phyloP scores from a whole-genome alignment of 2,329 filamentous ascomycete species.

The Clonostachys sp. region DNA sequence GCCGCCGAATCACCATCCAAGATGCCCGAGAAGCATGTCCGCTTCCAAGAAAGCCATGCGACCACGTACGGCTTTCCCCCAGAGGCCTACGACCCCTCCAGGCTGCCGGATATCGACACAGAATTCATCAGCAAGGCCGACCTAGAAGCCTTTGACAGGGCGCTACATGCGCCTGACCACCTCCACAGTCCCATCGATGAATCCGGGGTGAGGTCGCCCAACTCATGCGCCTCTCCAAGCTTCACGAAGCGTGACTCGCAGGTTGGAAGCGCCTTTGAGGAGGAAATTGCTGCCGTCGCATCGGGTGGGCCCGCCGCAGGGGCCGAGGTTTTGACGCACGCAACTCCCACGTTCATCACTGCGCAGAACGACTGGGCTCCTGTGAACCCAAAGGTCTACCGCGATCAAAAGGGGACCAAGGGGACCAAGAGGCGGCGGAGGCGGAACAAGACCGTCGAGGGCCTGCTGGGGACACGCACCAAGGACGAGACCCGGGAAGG shows the following conservation, averaged over 20 bases:
- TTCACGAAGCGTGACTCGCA: conserved; percentile 35
- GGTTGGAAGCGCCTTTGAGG: conserved; percentile 16
- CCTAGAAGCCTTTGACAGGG: conserved; percentile 72
- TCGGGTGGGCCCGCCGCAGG: conserved; percentile 31
- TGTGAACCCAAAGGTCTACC: conserved; percentile 64
- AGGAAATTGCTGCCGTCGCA: conserved; percentile 27
- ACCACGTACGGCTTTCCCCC: conserved; percentile 50
- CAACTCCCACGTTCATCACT: conserved; percentile 61
- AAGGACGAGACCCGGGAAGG: conserved; percentile 94
- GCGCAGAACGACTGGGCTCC: conserved; percentile 96
- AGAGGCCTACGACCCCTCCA: conserved; percentile 62
- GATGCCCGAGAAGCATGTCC: no score
- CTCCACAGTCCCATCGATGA: conserved; percentile 59
- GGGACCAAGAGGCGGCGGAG: conserved; percentile 15
- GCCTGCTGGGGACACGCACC: conserved; percentile 50
- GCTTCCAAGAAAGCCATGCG: no score
- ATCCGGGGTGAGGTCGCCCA: conserved; percentile 31
- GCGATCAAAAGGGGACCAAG: conserved; percentile 20
- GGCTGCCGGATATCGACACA: conserved; percentile 73
- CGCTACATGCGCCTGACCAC: conserved; percentile 76
- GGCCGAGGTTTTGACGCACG: conserved; percentile 19
- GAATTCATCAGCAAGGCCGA: conserved; percentile 74
- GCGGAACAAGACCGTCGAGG: conserved; percentile 28
- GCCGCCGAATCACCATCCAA: no score
- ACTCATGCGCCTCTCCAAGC: conserved; percentile 32